These are phyloP conservation scores for Lecanicillium sp. DNA, from an alignment of 2,329 filamentous ascomycete species.

Conservation along the genomic window DNA sequence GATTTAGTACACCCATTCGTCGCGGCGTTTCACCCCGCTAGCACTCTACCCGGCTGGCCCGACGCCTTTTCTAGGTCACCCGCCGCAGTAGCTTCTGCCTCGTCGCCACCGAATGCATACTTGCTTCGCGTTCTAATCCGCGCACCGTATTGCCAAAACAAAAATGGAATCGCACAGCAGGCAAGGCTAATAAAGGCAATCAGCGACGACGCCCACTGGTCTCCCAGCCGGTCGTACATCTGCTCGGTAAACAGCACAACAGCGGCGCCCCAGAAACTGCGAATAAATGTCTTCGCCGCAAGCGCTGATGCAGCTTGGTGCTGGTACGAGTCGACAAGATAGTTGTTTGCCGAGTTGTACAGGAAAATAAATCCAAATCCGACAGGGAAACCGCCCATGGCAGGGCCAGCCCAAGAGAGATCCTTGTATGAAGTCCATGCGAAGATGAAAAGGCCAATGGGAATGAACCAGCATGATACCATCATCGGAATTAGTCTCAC, in stretches of 20 bases:
- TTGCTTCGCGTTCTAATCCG: too few species aligned
- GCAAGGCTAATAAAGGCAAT: slow-evolving; percentile 30
- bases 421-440: slow-evolving; percentile 39
- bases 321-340: slow-evolving; percentile 48
- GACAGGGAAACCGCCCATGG: slow-evolving; percentile 34
- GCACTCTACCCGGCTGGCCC: too few species aligned
- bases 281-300: slow-evolving; percentile 49
- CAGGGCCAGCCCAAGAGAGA: slow-evolving; percentile 43
- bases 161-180: slow-evolving; percentile 29
- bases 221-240: slow-evolving; percentile 26
- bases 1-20: too few species aligned
- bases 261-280: slow-evolving; percentile 49
- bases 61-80: too few species aligned
- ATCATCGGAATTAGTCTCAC: slow-evolving; percentile 37
- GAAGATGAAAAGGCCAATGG: slow-evolving; percentile 44
- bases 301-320: slow-evolving; percentile 34
- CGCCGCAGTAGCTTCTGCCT: too few species aligned
- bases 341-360: slow-evolving; percentile 41
- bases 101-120: too few species aligned
- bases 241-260: slow-evolving; percentile 48
- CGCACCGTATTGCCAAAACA: slow-evolving; percentile 14
- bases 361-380: slow-evolving; percentile 28
- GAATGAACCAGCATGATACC: slow-evolving; percentile 37
- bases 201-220: slow-evolving; percentile 36
- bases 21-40: too few species aligned